A percentile compares a stretch with the other conserved stretches of the same genome.
Evolutionary conservation across 352 stramenopile genomes (phyloP).

Genomic region (Globisporangium rhizosaccharum): DNA sequence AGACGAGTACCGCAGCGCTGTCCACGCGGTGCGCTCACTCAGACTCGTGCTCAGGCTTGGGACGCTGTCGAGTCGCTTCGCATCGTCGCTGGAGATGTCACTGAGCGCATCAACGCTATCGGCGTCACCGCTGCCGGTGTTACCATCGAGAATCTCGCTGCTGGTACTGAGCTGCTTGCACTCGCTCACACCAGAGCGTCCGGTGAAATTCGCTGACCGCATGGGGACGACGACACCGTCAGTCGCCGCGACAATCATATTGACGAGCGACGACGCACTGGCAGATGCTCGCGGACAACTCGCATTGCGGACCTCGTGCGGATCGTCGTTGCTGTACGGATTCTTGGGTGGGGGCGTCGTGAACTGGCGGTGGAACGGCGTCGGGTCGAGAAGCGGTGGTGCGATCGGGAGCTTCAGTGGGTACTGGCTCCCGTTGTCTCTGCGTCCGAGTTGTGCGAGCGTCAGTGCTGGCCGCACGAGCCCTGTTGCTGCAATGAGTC

Average conservation of each 20-base stretch:
- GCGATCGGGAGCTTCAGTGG: constrained; percentile 8
- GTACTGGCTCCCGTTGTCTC: background rate
- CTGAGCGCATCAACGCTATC: too few species aligned
- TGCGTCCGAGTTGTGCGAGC: background rate
- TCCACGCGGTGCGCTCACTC: too few species aligned
- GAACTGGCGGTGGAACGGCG: constrained; percentile 15
- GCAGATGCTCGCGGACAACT: background rate
- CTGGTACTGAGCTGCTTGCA: too few species aligned
- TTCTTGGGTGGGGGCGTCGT: constrained; percentile 4
- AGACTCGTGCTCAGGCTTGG: too few species aligned
- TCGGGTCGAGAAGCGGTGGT: constrained; percentile 1
- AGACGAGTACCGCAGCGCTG: too few species aligned
- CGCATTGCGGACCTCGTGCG: constrained; percentile 7
- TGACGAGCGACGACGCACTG: background rate
- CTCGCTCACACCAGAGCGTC: too few species aligned
- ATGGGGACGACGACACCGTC: too few species aligned
- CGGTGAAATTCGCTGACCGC: too few species aligned
- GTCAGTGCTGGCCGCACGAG: constrained; percentile 8
- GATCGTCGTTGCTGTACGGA: constrained; percentile 8
- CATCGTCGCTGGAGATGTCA: too few species aligned
- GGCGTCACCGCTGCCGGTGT: too few species aligned
- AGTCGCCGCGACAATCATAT: background rate
- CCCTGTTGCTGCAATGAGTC: constrained; percentile 7
- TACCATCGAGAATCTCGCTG: too few species aligned
- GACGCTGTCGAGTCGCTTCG: too few species aligned